phyloP scores from a whole-genome alignment of 2,329 filamentous ascomycete genomes.

The Xylaria digitata region DNA sequence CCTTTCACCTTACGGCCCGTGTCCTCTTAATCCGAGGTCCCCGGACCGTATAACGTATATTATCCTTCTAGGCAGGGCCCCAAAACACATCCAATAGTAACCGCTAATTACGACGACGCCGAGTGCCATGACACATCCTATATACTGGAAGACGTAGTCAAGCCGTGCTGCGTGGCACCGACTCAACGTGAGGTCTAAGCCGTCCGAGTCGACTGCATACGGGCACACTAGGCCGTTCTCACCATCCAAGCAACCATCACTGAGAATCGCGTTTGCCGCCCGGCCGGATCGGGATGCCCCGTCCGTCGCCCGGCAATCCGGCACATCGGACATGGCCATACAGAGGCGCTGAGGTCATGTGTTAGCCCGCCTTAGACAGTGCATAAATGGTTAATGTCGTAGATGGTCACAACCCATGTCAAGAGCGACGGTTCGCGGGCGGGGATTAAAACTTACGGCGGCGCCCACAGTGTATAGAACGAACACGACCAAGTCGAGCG shows the following conservation, averaged over 20 bases:
- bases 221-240: not conserved
- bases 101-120: conserved; percentile 8
- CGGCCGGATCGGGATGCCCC: not conserved
- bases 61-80: no score
- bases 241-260: conserved; percentile 9
- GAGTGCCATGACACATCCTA: conserved; percentile 17
- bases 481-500: conserved; percentile 15
- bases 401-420: not conserved
- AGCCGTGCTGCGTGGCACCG: conserved; percentile 24
- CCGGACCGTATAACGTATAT: no score
- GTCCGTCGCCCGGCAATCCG: conserved; percentile 22
- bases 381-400: not conserved
- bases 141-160: conserved; percentile 17
- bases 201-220: not conserved
- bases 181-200: conserved; percentile 16
- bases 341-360: conserved; percentile 8
- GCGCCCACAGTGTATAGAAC: conserved; percentile 9
- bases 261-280: conserved; percentile 24
- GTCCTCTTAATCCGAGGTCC: no score
- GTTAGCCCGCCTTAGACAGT: conserved; percentile 21
- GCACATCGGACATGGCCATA: not conserved
- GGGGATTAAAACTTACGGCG: conserved; percentile 14
- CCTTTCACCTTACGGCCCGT: no score
- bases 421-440: not conserved
- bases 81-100: no score